Conservation (phyloP, 257 asterid genomes). For the Handroanthus guayacan region DNA sequence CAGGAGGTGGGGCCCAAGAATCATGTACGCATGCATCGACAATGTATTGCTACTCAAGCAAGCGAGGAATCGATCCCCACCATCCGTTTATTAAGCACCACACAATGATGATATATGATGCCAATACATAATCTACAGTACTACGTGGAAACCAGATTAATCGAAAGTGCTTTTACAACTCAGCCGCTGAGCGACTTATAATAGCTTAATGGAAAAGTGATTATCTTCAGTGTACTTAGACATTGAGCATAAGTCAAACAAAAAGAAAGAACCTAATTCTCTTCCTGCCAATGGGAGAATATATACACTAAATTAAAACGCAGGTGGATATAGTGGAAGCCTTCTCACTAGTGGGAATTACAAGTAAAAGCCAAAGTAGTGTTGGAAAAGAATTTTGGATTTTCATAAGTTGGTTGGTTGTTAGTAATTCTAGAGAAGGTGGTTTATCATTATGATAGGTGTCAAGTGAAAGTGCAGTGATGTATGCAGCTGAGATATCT, state of each 20-base stretch:
- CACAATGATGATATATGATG: too few species aligned
- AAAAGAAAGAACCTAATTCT: constrained; percentile 8
- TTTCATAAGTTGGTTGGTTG: too few species aligned
- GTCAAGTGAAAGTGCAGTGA: too few species aligned
- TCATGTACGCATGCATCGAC: neutral
- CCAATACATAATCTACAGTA: too few species aligned
- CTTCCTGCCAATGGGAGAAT: neutral
- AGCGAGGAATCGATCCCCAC: neutral
- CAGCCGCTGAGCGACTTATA: neutral
- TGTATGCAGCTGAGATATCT: too few species aligned
- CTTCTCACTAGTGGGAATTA: too few species aligned
- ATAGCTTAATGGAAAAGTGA: neutral
- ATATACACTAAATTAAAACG: too few species aligned
- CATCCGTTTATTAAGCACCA: neutral
- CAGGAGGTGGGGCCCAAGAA: neutral
- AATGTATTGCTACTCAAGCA: neutral
- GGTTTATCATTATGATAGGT: too few species aligned
- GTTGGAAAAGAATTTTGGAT: too few species aligned
- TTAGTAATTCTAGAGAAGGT: too few species aligned
- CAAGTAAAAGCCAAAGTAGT: too few species aligned
- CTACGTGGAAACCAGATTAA: neutral
- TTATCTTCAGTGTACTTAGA: neutral
- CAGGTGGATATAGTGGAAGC: too few species aligned
- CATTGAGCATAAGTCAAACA: neutral
- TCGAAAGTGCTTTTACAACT: neutral